phyloP scores from a whole-genome alignment of 345 rosid species.

The Camelina neglecta region DNA sequence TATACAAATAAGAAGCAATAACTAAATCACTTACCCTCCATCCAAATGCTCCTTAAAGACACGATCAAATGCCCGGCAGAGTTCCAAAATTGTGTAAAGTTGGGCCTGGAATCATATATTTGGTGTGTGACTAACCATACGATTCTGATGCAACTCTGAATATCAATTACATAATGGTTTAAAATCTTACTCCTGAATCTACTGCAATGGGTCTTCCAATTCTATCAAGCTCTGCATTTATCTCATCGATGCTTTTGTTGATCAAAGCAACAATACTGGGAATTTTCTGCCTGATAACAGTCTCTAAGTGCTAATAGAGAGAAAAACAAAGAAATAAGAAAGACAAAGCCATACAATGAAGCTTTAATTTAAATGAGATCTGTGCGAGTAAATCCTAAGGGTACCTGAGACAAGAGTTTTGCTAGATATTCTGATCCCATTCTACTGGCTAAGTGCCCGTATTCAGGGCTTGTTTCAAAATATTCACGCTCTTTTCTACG shows the following conservation, averaged over 20 bases:
- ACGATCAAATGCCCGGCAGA: conserved; percentile 98
- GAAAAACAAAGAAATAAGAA: conserved; percentile 24
- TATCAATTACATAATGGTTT: conserved; percentile 1
- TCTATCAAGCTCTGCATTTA: conserved; percentile 95
- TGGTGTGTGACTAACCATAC: conserved; percentile 23
- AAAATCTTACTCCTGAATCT: conserved; percentile 91
- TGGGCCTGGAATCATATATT: conserved; percentile 68
- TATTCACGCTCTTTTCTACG: conserved; percentile 93
- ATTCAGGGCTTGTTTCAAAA: conserved; percentile 97
- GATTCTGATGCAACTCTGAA: neutral
- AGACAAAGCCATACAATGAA: conserved; percentile 17
- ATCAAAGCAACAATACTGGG: conserved; percentile 97
- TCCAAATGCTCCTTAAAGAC: conserved; percentile 97
- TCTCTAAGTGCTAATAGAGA: conserved; percentile 79
- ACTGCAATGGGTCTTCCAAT: conserved; percentile 97
- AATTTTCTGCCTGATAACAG: conserved; percentile 91
- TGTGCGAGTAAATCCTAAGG: conserved; percentile 18
- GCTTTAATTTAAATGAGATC: conserved; percentile 3
- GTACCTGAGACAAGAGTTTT: conserved; percentile 71
- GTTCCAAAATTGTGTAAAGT: conserved; percentile 89
- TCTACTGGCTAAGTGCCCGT: conserved; percentile 88
- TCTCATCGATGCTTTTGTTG: conserved; percentile 94
- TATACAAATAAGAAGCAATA: conserved; percentile 5
- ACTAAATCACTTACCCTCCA: conserved; percentile 77
- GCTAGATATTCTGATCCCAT: conserved; percentile 99